Evolutionary conservation across 768 basidiomycete species (phyloP).

Genomic region (Cystoderma amianthinum): DNA sequence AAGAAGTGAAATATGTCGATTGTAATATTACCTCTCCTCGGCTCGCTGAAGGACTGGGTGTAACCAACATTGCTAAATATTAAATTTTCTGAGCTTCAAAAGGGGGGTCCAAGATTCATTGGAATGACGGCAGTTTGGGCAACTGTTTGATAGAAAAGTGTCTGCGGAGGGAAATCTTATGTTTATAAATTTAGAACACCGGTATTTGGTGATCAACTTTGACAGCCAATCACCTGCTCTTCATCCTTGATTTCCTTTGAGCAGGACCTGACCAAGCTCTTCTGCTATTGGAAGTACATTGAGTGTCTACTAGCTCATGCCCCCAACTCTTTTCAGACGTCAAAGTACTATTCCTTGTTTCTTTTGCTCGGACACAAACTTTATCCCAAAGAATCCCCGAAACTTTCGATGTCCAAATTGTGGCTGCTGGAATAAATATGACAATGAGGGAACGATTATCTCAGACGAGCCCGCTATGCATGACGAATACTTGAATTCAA

Average conservation of each 20-base stretch:
- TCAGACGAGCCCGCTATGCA: constrained; percentile 90
- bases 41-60: constrained; percentile 46
- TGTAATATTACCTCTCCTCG: constrained; percentile 64
- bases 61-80: constrained; percentile 11
- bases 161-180: no score
- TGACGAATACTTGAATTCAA: constrained; percentile 62
- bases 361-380: constrained; percentile 53
- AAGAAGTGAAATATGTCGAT: constrained; percentile 74
- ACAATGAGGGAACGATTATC: constrained; percentile 65
- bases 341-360: constrained; percentile 51
- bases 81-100: no score
- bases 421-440: constrained; percentile 69
- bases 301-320: constrained; percentile 16
- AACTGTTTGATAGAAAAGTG: no score
- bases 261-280: no score
- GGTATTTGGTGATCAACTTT: no score
- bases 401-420: constrained; percentile 66
- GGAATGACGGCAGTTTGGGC: no score
- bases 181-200: no score
- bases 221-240: background rate
- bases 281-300: no score
- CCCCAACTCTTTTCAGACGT: constrained; percentile 43
- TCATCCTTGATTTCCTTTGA: no score
- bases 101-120: background rate
- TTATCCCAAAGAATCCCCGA: constrained; percentile 37